Conservation (phyloP, 306 rosid species). For the Fragaria ananassa region DNA sequence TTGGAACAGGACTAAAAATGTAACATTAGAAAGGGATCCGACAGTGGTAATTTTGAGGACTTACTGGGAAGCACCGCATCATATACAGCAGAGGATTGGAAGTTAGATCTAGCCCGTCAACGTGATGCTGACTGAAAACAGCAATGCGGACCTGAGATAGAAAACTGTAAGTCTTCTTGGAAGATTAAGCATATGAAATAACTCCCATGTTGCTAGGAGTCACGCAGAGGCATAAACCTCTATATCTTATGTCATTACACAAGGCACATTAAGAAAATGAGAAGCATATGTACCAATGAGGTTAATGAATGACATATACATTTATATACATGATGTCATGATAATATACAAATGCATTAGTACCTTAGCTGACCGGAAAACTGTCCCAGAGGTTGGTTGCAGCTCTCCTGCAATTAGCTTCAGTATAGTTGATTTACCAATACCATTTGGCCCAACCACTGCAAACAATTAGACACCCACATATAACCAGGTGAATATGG, state of each 20-base stretch:
- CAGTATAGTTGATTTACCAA: slow-evolving; percentile 97
- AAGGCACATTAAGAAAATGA: slow-evolving; percentile 19
- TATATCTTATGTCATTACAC: neutral
- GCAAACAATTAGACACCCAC: slow-evolving; percentile 38
- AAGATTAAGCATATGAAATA: slow-evolving; percentile 22
- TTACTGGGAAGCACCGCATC: slow-evolving; percentile 98
- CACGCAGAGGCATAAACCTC: neutral
- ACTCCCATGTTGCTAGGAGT: slow-evolving; percentile 11
- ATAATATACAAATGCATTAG: neutral
- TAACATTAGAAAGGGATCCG: neutral
- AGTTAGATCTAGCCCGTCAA: slow-evolving; percentile 91
- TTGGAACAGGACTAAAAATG: neutral
- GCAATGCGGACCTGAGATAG: slow-evolving; percentile 89
- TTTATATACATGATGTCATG: neutral
- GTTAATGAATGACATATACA: neutral
- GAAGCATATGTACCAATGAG: neutral
- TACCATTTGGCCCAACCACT: slow-evolving; percentile 99
- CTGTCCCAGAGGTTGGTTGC: slow-evolving; percentile 94
- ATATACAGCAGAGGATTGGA: slow-evolving; percentile 93
- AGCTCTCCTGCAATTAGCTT: slow-evolving; percentile 96
- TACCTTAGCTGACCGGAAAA: slow-evolving; percentile 98
- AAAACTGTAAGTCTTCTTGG: slow-evolving; percentile 9
- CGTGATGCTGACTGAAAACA: slow-evolving; percentile 99
- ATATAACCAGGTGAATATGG: slow-evolving; percentile 16
- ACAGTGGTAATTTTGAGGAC: slow-evolving; percentile 34